These are phyloP conservation scores for Pseudocercospora ulei DNA, from an alignment of 2,329 filamentous ascomycete genomes.

Conservation along the genomic window DNA sequence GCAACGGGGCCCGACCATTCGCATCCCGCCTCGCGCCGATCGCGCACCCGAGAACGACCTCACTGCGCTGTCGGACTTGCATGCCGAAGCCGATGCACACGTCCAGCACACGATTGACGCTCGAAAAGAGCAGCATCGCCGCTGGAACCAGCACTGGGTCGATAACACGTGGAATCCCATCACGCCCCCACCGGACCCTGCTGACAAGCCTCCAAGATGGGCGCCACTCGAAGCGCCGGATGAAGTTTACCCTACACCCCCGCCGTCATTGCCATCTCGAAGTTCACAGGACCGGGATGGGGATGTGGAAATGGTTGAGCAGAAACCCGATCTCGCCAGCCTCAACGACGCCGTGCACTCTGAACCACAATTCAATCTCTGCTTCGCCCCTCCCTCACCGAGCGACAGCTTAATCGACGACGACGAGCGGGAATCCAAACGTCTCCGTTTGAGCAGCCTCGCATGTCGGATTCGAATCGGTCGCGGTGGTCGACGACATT, in stretches of 20 bases:
- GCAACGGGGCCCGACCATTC: slow-evolving; percentile 48
- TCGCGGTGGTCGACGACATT: slow-evolving; percentile 72
- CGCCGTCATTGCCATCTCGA: slow-evolving; percentile 40
- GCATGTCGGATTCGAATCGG: slow-evolving; percentile 77
- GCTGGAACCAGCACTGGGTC: slow-evolving; percentile 84
- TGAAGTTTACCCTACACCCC: slow-evolving; percentile 39
- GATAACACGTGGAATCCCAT: slow-evolving; percentile 80
- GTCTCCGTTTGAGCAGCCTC: slow-evolving; percentile 36
- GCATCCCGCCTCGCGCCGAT: slow-evolving; percentile 50
- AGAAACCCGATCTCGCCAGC: slow-evolving; percentile 20
- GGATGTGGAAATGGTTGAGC: slow-evolving; percentile 35
- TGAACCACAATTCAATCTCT: slow-evolving; percentile 26
- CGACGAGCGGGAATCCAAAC: slow-evolving; percentile 19
- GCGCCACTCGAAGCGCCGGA: slow-evolving; percentile 24
- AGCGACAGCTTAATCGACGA: slow-evolving; percentile 13
- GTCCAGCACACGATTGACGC: slow-evolving; percentile 73
- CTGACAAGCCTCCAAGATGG: slow-evolving; percentile 27
- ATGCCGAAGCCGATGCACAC: slow-evolving; percentile 70
- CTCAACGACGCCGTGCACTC: slow-evolving; percentile 17
- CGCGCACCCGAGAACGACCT: slow-evolving; percentile 69
- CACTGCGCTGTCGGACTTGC: slow-evolving; percentile 62
- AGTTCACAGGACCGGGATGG: slow-evolving; percentile 34
- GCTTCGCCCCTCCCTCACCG: slow-evolving; percentile 16
- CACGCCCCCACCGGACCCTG: slow-evolving; percentile 59
- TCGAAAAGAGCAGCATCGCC: slow-evolving; percentile 76